Evolutionary conservation across 2,329 filamentous ascomycete genomes (phyloP).

Genomic region (Phaeomoniella chlamydospora): DNA sequence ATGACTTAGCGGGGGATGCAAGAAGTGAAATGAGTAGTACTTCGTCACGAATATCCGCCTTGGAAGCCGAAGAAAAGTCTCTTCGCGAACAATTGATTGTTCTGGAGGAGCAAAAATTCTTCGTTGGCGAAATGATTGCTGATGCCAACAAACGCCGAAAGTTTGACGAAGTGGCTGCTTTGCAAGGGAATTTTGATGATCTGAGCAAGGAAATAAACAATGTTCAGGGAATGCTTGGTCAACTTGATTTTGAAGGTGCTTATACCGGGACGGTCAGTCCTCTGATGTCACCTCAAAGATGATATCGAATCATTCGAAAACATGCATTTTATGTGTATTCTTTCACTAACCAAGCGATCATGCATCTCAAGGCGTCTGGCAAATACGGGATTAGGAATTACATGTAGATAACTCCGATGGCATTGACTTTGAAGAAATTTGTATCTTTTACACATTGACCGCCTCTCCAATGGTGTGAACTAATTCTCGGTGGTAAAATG

Average conservation of each 20-base stretch:
- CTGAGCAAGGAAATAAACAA: conserved; percentile 62
- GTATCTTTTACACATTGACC: too few species aligned
- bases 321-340: too few species aligned
- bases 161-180: conserved; percentile 73
- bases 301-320: too few species aligned
- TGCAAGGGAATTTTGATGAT: conserved; percentile 71
- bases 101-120: conserved; percentile 79
- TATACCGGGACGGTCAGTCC: conserved; percentile 20
- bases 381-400: too few species aligned
- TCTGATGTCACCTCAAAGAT: neutral
- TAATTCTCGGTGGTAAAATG: too few species aligned
- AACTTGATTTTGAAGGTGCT: conserved; percentile 47
- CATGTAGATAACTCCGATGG: too few species aligned
- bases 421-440: too few species aligned
- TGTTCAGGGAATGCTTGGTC: conserved; percentile 48
- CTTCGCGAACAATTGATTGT: conserved; percentile 68
- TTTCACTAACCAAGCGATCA: too few species aligned
- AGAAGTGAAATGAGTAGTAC: conserved; percentile 13
- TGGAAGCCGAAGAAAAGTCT: conserved; percentile 75
- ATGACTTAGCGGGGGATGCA: conserved; percentile 31
- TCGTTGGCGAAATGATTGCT: conserved; percentile 74
- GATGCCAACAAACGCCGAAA: conserved; percentile 60
- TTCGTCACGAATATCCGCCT: conserved; percentile 34
- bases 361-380: too few species aligned
- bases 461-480: too few species aligned